These are phyloP conservation scores for Clonostachys solani DNA, from an alignment of 2,329 filamentous ascomycete genomes.

Conservation along the genomic window DNA sequence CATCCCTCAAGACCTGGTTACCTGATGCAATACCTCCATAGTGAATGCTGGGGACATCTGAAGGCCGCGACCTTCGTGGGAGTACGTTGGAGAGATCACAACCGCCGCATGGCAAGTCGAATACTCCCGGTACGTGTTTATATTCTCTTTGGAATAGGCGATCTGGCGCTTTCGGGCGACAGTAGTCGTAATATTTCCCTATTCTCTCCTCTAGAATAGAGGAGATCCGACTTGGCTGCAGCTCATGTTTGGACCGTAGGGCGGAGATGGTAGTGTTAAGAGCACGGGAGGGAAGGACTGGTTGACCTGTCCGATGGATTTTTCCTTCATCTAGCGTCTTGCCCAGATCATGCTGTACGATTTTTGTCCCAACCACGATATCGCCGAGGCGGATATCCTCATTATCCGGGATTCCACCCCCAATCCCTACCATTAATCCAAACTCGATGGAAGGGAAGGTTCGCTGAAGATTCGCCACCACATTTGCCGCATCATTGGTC, in stretches of 20 bases:
- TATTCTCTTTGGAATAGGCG: constrained; percentile 1
- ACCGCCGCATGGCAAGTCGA: not conserved
- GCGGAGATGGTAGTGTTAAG: constrained; percentile 3
- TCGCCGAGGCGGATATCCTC: constrained; percentile 13
- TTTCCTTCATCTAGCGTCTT: constrained; percentile 5
- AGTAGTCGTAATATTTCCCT: not conserved
- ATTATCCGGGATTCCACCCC: constrained; percentile 13
- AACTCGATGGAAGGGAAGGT: constrained; percentile 6
- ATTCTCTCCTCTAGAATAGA: not conserved
- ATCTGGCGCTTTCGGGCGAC: constrained; percentile 10
- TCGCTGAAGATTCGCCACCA: constrained; percentile 5
- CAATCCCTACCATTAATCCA: constrained; percentile 16
- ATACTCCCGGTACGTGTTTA: not conserved
- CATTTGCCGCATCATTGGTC: constrained; percentile 7
- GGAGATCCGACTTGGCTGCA: not conserved
- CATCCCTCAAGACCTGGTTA: constrained; percentile 24
- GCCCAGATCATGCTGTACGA: constrained; percentile 13
- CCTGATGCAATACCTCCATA: constrained; percentile 28
- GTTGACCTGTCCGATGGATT: not conserved
- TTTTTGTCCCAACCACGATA: constrained; percentile 10
- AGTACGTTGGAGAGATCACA: constrained; percentile 2
- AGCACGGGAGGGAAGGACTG: not conserved
- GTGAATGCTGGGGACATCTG: constrained; percentile 9
- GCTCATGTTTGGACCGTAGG: constrained; percentile 1
- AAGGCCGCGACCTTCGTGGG: not conserved